phyloP scores from a whole-genome alignment of 2,329 filamentous ascomycete genomes.

The Ophiosphaerella korrae region DNA sequence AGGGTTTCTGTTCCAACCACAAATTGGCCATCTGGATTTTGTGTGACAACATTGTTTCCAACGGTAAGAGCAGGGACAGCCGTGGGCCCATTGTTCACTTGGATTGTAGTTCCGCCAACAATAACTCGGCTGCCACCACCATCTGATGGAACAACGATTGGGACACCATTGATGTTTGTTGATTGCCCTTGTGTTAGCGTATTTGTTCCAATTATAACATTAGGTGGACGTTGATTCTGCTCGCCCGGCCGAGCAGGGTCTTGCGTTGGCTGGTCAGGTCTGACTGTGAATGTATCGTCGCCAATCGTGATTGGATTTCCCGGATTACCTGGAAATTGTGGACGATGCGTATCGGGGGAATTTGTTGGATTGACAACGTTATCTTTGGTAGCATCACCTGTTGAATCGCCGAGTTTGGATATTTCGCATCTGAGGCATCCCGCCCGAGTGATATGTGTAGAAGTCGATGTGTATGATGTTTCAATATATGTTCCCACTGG shows the following conservation, averaged over 20 bases:
- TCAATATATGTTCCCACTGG: conserved; percentile 29
- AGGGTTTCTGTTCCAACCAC: conserved; percentile 43
- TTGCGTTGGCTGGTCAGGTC: conserved; percentile 20
- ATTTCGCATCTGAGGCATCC: conserved; percentile 31
- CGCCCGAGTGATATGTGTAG: conserved; percentile 31
- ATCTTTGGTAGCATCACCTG: not conserved
- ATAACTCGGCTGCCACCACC: conserved; percentile 31
- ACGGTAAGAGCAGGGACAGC: conserved; percentile 30
- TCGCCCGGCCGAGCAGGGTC: conserved; percentile 6
- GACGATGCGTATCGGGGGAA: not conserved
- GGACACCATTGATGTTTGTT: conserved; percentile 38
- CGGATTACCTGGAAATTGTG: not conserved
- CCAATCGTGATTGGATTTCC: conserved; percentile 25
- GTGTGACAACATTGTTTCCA: conserved; percentile 32
- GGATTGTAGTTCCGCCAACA: conserved; percentile 35
- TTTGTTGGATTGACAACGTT: conserved; percentile 2
- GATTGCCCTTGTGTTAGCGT: conserved; percentile 40
- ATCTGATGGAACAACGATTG: conserved; percentile 29
- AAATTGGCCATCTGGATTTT: conserved; percentile 40
- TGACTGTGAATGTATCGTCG: conserved; percentile 19
- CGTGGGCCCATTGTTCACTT: conserved; percentile 23
- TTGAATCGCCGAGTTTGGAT: not conserved
- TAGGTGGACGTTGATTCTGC: conserved; percentile 14
- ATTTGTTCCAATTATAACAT: conserved; percentile 30
- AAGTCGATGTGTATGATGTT: conserved; percentile 31